Percentiles rank a stretch among this genome's conserved stretches.
phyloP scores from a whole-genome alignment of 2,329 filamentous ascomycete genomes.

The Verticillium isaacii region DNA sequence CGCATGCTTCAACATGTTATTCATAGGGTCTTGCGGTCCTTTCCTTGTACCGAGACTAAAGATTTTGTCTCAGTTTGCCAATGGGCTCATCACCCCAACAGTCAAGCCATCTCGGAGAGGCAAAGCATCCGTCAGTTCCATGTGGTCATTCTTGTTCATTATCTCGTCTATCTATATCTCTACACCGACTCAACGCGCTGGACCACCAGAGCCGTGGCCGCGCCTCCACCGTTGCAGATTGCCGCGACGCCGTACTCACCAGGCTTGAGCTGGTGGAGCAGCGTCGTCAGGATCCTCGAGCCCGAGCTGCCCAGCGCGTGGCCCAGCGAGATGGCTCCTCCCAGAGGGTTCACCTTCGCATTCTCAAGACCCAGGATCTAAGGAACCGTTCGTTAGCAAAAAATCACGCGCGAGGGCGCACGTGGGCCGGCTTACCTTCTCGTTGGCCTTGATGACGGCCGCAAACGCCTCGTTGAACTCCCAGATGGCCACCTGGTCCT shows the following conservation, averaged over 20 bases:
- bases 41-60: too few relatives aligned
- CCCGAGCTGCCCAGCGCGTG: slow-evolving; percentile 93
- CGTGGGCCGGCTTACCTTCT: slow-evolving; percentile 56
- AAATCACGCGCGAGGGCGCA: too few relatives aligned
- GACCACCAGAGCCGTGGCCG: slow-evolving; percentile 85
- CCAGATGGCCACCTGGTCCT: slow-evolving; percentile 90
- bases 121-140: not conserved
- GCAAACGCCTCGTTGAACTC: slow-evolving; percentile 99
- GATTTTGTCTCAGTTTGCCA: not conserved
- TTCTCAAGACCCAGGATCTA: slow-evolving; percentile 75
- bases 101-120: not conserved
- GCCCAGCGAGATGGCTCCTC: slow-evolving; percentile 86
- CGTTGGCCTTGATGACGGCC: slow-evolving; percentile 89
- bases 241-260: slow-evolving; percentile 94
- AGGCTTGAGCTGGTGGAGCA: slow-evolving; percentile 85
- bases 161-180: slow-evolving; percentile 1
- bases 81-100: too few relatives aligned
- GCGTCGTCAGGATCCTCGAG: slow-evolving; percentile 81
- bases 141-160: not conserved
- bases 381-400: not conserved
- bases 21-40: too few relatives aligned
- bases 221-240: slow-evolving; percentile 95
- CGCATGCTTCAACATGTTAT: too few relatives aligned
- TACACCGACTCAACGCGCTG: slow-evolving; percentile 67
- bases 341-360: slow-evolving; percentile 79